Conservation (phyloP, 1,139 yeast species). For the Saccharomyces hybrid region DNA sequence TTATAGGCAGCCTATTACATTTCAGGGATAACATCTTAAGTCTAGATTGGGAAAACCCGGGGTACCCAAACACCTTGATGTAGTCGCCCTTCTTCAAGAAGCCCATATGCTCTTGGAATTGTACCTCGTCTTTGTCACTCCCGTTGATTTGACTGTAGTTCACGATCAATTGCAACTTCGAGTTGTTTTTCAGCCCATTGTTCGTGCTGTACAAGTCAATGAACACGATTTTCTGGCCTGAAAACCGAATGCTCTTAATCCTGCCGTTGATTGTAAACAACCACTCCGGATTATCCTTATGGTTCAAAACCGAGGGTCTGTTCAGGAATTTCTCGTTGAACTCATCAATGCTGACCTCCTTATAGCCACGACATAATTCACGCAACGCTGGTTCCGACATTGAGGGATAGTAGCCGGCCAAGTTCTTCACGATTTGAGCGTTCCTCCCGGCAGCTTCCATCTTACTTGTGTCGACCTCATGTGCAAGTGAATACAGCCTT, state of each 20-base stretch:
- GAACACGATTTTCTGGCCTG: conserved; percentile 31
- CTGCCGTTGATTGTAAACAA: conserved; percentile 17
- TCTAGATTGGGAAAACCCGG: conserved; percentile 71
- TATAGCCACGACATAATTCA: neutral
- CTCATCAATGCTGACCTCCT: conserved; percentile 7
- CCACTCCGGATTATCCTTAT: neutral
- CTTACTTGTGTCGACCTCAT: neutral
- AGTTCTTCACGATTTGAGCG: conserved; percentile 1
- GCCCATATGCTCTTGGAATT: conserved; percentile 40
- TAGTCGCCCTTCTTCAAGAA: conserved; percentile 65
- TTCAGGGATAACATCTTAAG: conserved; percentile 58
- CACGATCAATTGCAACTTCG: conserved; percentile 15
- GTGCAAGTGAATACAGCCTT: neutral
- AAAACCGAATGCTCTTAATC: conserved; percentile 23
- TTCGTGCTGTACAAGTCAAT: conserved; percentile 19
- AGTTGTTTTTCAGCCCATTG: conserved; percentile 14
- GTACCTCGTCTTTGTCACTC: conserved; percentile 18
- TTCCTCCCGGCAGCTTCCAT: neutral
- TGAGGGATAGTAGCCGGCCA: conserved; percentile 23
- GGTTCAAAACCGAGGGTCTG: neutral
- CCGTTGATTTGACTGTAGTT: conserved; percentile 5
- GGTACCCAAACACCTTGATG: conserved; percentile 55
- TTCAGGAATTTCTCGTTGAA: conserved; percentile 10
- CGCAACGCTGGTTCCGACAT: conserved; percentile 11
- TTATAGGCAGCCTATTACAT: conserved; percentile 40